Evolutionary conservation across 805 yeast genomes (phyloP), one percentile per base, ranked within the genome.

Genomic region (Metschnikowia lachancei): DNA sequence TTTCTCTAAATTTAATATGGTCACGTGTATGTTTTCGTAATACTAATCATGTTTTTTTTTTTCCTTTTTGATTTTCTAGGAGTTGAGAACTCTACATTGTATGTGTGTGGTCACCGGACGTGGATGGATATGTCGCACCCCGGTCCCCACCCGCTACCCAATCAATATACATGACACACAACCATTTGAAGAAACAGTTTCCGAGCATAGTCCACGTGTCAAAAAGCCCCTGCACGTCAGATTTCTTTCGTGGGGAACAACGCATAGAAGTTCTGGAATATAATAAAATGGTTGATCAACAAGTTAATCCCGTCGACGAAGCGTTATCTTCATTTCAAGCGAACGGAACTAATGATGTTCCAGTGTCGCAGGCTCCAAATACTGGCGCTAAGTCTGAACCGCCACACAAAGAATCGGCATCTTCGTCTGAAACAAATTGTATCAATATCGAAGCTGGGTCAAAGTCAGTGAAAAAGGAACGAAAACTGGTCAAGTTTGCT

Each of bases 401-500:
- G 7, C 9, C 9, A 13, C 33, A 30, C 33, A 5, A 30, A n/a
- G 17, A 8, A 4, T 6, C 9, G 9, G 9, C 17, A 14, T 9
- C 33, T 30, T 8, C 33, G 9, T 5, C 36, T 34, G 36, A 34
- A 34, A 18, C n/a, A 14, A 18, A 18, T 11, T 12, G 18, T 34
- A n/a, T 5, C 7, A 18, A 11, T 7, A 17, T 11, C 17, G 36
- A 24, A 16, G 14, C 33, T 8, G 33, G 13, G 11, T 5, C 33
- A 22, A 17, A 10, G 14, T 3, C n/a, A 24, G 17, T 13, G 28
- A 36, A 29, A 11, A 36, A 36, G 20, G 39, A 36, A 36, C 38
- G 34, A 2, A 43, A 43, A 34, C 42, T 36, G 19, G 76, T 72
- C 12, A 73, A 70, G 3, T 71, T 72, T 60, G 73, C 73, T 3